Conservation (phyloP, 148 eudicot species). For the Gaultheria prostrata region DNA sequence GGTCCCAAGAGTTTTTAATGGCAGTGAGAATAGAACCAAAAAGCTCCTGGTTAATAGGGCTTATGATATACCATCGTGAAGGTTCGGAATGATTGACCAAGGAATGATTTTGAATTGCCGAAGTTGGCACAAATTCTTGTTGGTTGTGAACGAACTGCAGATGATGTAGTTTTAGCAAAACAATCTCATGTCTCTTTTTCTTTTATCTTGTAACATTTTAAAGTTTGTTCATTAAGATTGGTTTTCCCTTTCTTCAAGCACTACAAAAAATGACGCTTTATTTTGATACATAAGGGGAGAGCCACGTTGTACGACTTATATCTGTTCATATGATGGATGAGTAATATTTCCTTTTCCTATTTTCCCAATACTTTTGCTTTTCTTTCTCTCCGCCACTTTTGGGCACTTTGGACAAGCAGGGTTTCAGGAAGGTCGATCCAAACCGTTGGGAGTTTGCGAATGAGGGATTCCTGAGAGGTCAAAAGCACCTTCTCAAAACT, state of each 20-base stretch:
- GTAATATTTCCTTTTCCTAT: constrained; percentile 6
- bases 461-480: constrained; percentile 71
- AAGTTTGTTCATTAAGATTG: not conserved
- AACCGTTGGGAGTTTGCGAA: constrained; percentile 84
- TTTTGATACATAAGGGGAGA: not conserved
- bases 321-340: not conserved
- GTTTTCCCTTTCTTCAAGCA: not conserved
- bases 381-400: not conserved
- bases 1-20: no score
- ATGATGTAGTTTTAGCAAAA: not conserved
- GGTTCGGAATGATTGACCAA: not conserved
- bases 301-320: not conserved
- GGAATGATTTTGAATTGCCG: not conserved
- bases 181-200: not conserved
- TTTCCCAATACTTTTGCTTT: not conserved
- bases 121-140: constrained; percentile 3
- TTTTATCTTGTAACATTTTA: not conserved
- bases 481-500: constrained; percentile 56
- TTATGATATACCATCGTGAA: not conserved
- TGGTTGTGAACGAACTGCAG: not conserved
- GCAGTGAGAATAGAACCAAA: not conserved
- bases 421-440: constrained; percentile 79
- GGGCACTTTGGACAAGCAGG: constrained; percentile 38
- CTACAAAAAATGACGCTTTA: not conserved
- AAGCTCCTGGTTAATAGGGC: not conserved